These are phyloP conservation scores for Penicillium sp. DNA, from an alignment of 2,329 filamentous ascomycete genomes.

Conservation along the genomic window DNA sequence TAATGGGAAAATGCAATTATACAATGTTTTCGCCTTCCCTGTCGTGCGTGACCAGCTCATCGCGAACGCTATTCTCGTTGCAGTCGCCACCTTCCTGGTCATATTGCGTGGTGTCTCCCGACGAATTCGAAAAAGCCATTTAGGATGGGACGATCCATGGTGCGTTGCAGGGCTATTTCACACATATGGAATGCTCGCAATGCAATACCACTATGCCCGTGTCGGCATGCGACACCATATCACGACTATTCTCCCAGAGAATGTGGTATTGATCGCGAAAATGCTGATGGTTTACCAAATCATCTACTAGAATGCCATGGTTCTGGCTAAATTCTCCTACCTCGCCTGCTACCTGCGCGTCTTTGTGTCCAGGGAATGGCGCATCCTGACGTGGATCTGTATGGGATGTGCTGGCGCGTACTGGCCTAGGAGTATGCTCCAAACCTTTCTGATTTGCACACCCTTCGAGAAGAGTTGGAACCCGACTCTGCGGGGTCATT, in stretches of 20 bases:
- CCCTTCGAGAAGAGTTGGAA: conserved; percentile 23
- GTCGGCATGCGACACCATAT: conserved; percentile 18
- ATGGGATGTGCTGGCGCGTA: conserved; percentile 27
- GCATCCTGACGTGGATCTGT: conserved; percentile 27
- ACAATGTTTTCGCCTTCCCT: conserved; percentile 13
- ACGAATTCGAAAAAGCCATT: conserved; percentile 23
- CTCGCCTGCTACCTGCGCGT: conserved; percentile 33
- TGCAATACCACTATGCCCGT: conserved; percentile 19
- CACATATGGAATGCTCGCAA: conserved; percentile 21
- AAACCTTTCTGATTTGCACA: conserved; percentile 24
- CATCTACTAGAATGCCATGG: conserved; percentile 30
- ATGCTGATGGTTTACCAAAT: conserved; percentile 24
- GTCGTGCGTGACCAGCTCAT: conserved; percentile 21
- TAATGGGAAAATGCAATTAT: conserved; percentile 4
- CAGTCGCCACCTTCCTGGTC: conserved; percentile 24
- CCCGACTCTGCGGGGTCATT: conserved; percentile 16
- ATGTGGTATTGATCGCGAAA: conserved; percentile 10
- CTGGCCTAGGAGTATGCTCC: conserved; percentile 28
- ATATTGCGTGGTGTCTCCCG: conserved; percentile 25
- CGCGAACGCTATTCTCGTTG: conserved; percentile 25
- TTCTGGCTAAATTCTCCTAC: conserved; percentile 29
- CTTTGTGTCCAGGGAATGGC: conserved; percentile 30
- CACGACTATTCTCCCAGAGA: conserved; percentile 4
- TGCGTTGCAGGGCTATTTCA: conserved; percentile 19
- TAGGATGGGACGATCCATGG: conserved; percentile 34